phyloP scores from a whole-genome alignment of 495 filamentous ascomycete genomes.

The Usnea hakonensis region DNA sequence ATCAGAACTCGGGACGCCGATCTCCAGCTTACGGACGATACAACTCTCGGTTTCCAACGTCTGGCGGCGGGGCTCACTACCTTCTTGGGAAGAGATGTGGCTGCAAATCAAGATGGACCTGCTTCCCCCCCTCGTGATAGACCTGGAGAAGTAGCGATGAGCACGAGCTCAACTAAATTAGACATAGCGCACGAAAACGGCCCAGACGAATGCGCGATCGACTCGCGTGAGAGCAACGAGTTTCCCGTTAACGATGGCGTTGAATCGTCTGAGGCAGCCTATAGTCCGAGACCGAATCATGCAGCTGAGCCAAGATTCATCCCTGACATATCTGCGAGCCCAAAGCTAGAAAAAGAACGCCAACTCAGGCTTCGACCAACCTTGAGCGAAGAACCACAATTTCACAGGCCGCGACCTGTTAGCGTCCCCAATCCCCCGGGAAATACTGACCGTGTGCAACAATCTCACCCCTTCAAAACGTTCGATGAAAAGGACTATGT shows the following conservation, averaged over 20 bases:
- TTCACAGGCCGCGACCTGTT: constrained; percentile 15
- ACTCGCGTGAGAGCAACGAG: background rate
- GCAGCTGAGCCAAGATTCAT: background rate
- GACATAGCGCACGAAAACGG: background rate
- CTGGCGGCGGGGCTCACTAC: constrained; percentile 40
- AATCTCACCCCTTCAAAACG: background rate
- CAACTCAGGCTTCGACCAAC: background rate
- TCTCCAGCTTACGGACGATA: constrained; percentile 35
- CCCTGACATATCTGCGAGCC: background rate
- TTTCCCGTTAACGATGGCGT: background rate
- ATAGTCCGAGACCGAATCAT: background rate
- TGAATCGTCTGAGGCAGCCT: background rate
- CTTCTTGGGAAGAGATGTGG: constrained; percentile 25
- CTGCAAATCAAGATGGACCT: background rate
- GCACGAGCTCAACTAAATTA: background rate
- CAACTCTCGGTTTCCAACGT: constrained; percentile 35
- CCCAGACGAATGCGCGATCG: background rate
- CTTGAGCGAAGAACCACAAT: constrained; percentile 6
- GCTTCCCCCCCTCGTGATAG: background rate
- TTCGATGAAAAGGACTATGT: background rate
- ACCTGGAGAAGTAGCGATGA: background rate
- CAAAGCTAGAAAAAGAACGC: background rate
- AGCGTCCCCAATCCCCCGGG: constrained; percentile 7
- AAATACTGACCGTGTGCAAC: background rate
- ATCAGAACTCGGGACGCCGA: constrained; percentile 34